A percentile compares a stretch with the other conserved stretches of the same genome.
Evolutionary conservation across 2,329 filamentous ascomycete genomes (phyloP).

Genomic region (Aspergillus nomiae): DNA sequence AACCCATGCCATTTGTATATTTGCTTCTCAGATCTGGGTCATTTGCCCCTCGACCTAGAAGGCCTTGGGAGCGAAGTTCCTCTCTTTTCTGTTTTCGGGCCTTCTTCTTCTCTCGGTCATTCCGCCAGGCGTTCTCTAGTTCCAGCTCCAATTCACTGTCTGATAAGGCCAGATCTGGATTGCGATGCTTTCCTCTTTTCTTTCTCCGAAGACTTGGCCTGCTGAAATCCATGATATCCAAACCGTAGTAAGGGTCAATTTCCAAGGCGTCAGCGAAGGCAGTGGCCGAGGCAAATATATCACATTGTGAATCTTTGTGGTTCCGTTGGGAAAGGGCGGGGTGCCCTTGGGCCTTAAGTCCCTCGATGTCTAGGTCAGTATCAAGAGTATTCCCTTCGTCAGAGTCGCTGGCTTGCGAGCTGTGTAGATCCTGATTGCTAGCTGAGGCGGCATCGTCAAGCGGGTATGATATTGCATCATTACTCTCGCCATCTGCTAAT

Average conservation of each 20-base stretch:
- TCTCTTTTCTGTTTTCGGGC: constrained; percentile 71
- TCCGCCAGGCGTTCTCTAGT: constrained; percentile 63
- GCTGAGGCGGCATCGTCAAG: background rate
- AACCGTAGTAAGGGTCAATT: constrained; percentile 65
- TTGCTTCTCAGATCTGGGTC: constrained; percentile 67
- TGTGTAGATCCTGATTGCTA: background rate
- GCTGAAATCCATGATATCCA: constrained; percentile 85
- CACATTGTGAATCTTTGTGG: constrained; percentile 1
- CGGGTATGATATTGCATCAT: background rate
- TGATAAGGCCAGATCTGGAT: constrained; percentile 57
- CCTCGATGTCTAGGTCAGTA: background rate
- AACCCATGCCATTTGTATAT: constrained; percentile 71
- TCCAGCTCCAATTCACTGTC: constrained; percentile 68
- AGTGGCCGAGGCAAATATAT: constrained; percentile 55
- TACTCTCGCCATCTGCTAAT: background rate
- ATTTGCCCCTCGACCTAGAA: constrained; percentile 60
- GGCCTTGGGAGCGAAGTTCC: constrained; percentile 64
- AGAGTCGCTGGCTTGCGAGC: background rate
- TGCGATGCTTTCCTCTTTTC: constrained; percentile 62
- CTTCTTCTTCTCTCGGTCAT: constrained; percentile 71
- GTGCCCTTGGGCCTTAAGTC: background rate
- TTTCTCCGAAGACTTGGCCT: constrained; percentile 67
- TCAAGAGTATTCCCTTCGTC: constrained; percentile 6
- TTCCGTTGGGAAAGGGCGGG: background rate
- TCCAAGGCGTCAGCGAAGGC: constrained; percentile 61